phyloP scores from a whole-genome alignment of 2,329 filamentous ascomycete genomes.

The Beauveria scarabaeidicola region DNA sequence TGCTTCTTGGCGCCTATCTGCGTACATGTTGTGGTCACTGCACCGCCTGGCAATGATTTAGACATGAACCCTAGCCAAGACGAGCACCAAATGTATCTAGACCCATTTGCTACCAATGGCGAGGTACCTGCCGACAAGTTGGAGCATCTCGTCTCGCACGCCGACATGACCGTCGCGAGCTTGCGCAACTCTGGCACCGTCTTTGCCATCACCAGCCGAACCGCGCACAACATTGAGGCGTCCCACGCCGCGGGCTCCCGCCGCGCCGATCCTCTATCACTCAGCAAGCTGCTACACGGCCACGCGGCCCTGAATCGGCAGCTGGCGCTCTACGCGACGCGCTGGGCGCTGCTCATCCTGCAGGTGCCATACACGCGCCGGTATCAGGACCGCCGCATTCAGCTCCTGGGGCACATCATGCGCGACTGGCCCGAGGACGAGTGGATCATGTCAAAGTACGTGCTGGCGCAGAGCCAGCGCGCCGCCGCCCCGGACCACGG shows the following conservation, averaged over 20 bases:
- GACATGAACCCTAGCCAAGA: conserved; percentile 41
- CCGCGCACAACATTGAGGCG: conserved; percentile 65
- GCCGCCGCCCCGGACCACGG: conserved; percentile 14
- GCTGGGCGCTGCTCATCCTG: conserved; percentile 62
- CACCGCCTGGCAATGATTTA: conserved; percentile 50
- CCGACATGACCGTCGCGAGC: conserved; percentile 32
- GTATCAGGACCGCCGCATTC: conserved; percentile 54
- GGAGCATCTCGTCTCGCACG: conserved; percentile 45
- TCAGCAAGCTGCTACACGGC: conserved; percentile 28
- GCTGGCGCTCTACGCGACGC: conserved; percentile 58
- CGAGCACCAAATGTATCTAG: conserved; percentile 60
- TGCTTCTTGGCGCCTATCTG: conserved; percentile 80
- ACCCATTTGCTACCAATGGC: conserved; percentile 64
- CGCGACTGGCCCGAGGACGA: conserved; percentile 53
- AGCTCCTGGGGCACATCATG: conserved; percentile 39
- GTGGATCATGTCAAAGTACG: conserved; percentile 59
- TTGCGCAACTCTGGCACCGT: conserved; percentile 58
- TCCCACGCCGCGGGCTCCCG: conserved; percentile 20
- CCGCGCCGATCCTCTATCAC: conserved; percentile 19
- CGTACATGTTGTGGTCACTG: conserved; percentile 69
- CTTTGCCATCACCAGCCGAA: conserved; percentile 63
- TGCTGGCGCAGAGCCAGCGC: conserved; percentile 50
- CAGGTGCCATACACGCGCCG: conserved; percentile 37
- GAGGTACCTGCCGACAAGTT: conserved; percentile 58
- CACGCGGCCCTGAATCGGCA: conserved; percentile 37